Base-by-base conservation (phyloP, 2,329 filamentous ascomycete species). In the Mycosphaerella arachidis region DNA sequence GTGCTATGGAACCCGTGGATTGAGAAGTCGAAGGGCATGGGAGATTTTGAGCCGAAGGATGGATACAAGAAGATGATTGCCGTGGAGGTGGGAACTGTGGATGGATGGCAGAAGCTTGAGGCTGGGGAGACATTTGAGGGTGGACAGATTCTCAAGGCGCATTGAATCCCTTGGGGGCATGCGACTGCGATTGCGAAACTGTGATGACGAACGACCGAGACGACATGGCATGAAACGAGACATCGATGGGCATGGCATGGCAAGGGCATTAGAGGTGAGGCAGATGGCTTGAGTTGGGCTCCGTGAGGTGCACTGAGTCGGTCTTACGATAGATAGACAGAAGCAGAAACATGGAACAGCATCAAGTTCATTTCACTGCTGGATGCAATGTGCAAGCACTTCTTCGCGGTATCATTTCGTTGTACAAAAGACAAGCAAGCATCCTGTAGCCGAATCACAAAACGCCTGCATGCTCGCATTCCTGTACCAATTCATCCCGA, bases 1-100 rank as follows among this genome's bases (percentile, higher is more conserved):
- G 93, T 97, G 1, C 89, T 97, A 31, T 99, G 94, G 94, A 99
- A 99, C 77, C 94, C 94, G 1, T 97, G 93, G 92, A 82, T 83
- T 45, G 90, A 92, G 64, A 96, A 95, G 80, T 86, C 90, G 1
- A 84, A 86, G 68, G 82, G 82, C 5, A 96, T 96, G 78, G 86
- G 80, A 55, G 94, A 99, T 75, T 97, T 97, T 73, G 84, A 83
- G 60, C 94, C 94, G 53, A 89, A 95, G 72, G 89, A 92, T 56
- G 94, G 90, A 40, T 97, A 88, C 81, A 91, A 91, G 81, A 85
- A 91, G 60, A 97, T 97, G 91, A 80, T 99, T 48, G 97, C 94
- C 73, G 85, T 97, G 54, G 94, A 99, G 81, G 90, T 93, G 2
- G 94, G 94, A 12, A 84, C 87, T 9, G 93, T 97, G 20, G 82